Evolutionary conservation across 2,329 filamentous ascomycete species (phyloP).

Genomic region (Aspergillus jensenii): DNA sequence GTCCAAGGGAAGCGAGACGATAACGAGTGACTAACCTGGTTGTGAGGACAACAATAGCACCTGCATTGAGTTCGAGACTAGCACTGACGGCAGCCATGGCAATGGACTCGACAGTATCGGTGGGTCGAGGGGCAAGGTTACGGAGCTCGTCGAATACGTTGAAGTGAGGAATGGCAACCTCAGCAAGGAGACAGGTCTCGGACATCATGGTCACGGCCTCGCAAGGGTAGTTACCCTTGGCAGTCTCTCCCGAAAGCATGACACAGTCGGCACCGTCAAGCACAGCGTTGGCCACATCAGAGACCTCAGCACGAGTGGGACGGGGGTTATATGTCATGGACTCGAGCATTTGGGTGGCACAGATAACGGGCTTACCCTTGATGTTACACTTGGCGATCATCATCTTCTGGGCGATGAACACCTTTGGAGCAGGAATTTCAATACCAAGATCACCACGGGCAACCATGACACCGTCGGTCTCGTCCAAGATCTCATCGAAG

Average conservation of each 20-base stretch:
- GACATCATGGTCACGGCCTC: slow-evolving; percentile 98
- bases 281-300: slow-evolving; percentile 96
- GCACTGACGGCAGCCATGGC: slow-evolving; percentile 96
- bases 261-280: slow-evolving; percentile 98
- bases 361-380: slow-evolving; percentile 97
- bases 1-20: neutral
- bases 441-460: slow-evolving; percentile 98
- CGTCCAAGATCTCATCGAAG: slow-evolving; percentile 92
- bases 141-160: slow-evolving; percentile 95
- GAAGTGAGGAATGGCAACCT: slow-evolving; percentile 96
- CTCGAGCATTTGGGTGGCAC: slow-evolving; percentile 99
- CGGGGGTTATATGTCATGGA: slow-evolving; percentile 99
- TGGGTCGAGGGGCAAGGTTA: slow-evolving; percentile 76
- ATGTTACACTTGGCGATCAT: slow-evolving; percentile 99
- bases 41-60: slow-evolving; percentile 92
- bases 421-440: slow-evolving; percentile 96
- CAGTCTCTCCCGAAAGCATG: slow-evolving; percentile 98
- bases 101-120: slow-evolving; percentile 86
- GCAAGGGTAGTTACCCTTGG: slow-evolving; percentile 91
- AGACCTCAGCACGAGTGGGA: slow-evolving; percentile 96
- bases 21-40: slow-evolving; percentile 65
- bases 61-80: slow-evolving; percentile 92
- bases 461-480: slow-evolving; percentile 99
- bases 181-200: slow-evolving; percentile 92
- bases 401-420: slow-evolving; percentile 99